Evolutionary conservation across 2,329 filamentous ascomycete genomes (phyloP).

Genomic region (Graphilbum ipis-grandicollis): DNA sequence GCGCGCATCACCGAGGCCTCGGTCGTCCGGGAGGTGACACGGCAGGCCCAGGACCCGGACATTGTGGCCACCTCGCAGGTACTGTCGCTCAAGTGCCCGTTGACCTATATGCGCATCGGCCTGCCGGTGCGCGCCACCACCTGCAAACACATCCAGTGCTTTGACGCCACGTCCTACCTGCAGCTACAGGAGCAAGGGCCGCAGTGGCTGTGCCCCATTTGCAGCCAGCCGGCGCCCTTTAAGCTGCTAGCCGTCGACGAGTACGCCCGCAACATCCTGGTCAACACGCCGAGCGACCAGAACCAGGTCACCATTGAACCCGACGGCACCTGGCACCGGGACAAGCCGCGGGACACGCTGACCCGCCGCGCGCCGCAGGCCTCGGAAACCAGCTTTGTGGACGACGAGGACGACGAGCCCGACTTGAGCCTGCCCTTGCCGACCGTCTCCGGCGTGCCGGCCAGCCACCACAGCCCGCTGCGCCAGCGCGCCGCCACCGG

Average conservation of each 20-base stretch:
- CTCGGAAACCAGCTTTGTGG: constrained; percentile 10
- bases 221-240: constrained; percentile 67
- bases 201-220: constrained; percentile 92
- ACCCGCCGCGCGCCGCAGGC: not conserved
- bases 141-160: constrained; percentile 87
- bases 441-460: not conserved
- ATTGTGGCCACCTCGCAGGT: constrained; percentile 78
- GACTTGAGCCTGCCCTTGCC: constrained; percentile 17
- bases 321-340: constrained; percentile 53
- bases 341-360: constrained; percentile 12
- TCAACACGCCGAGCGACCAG: constrained; percentile 48
- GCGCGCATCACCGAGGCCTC: constrained; percentile 63
- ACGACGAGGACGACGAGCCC: constrained; percentile 28
- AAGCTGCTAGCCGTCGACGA: constrained; percentile 75
- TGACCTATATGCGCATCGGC: constrained; percentile 69
- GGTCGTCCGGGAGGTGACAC: constrained; percentile 71
- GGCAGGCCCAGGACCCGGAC: constrained; percentile 69
- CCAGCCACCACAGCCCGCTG: not conserved
- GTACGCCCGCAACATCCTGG: constrained; percentile 73
- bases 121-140: constrained; percentile 62
- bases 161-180: constrained; percentile 82
- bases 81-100: constrained; percentile 80
- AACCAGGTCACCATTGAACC: constrained; percentile 88
- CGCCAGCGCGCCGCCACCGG: constrained; percentile 11
- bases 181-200: constrained; percentile 91